Conservation (phyloP, 2,329 filamentous ascomycete genomes). For the Colletotrichum lupini region DNA sequence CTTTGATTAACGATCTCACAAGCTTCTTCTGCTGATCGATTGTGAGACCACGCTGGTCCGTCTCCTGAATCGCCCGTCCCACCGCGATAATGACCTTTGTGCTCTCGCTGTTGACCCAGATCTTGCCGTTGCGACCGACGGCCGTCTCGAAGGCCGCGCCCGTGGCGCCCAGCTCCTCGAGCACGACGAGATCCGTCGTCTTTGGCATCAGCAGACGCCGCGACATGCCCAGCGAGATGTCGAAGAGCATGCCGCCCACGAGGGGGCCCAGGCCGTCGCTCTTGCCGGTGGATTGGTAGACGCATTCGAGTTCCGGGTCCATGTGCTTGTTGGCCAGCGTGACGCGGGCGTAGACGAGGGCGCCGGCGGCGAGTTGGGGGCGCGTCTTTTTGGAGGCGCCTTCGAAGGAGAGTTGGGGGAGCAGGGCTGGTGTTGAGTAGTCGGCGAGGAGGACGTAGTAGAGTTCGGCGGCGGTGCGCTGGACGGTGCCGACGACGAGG, state of each 20-base stretch:
- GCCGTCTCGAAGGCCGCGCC: conserved; percentile 93
- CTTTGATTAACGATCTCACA: conserved; percentile 74
- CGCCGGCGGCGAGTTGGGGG: conserved; percentile 78
- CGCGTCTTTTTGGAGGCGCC: conserved; percentile 91
- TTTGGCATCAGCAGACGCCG: conserved; percentile 78
- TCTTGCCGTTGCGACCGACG: conserved; percentile 88
- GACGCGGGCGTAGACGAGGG: conserved; percentile 90
- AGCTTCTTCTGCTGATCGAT: conserved; percentile 77
- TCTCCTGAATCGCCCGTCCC: conserved; percentile 80
- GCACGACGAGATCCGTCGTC: conserved; percentile 72
- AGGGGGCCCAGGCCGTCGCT: conserved; percentile 88
- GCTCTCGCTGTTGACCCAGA: conserved; percentile 89
- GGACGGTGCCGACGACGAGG: conserved; percentile 87
- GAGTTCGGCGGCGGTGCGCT: conserved; percentile 78
- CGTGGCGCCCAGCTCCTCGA: conserved; percentile 81
- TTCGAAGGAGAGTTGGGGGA: conserved; percentile 94
- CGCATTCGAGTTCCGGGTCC: conserved; percentile 91
- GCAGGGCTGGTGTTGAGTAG: conserved; percentile 71
- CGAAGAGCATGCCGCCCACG: conserved; percentile 86
- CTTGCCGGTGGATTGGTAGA: conserved; percentile 87
- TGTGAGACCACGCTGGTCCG: conserved; percentile 75
- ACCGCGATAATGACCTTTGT: conserved; percentile 80
- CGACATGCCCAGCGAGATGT: conserved; percentile 84
- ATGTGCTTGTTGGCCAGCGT: conserved; percentile 81
- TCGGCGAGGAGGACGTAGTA: conserved; percentile 84